Conservation (phyloP, 73 alveolate genomes). For the Effrenium voratum region DNA sequence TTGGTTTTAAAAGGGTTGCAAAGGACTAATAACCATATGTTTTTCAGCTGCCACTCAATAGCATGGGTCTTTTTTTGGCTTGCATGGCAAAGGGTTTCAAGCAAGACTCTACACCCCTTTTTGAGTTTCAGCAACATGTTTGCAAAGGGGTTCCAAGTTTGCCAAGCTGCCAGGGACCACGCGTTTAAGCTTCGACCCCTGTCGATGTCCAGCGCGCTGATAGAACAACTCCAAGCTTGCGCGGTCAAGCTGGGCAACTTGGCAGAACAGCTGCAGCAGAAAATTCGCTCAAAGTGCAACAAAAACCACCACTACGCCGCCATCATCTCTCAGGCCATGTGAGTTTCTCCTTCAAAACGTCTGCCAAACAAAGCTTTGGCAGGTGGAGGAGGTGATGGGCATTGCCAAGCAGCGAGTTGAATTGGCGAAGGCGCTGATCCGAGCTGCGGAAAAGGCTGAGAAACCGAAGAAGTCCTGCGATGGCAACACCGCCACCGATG, state of each 20-base stretch:
- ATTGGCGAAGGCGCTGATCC: not conserved
- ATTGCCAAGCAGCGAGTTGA: not conserved
- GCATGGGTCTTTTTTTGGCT: too few species aligned
- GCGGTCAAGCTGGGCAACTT: not conserved
- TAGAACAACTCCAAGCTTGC: not conserved
- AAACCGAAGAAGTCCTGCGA: too few species aligned
- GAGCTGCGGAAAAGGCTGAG: not conserved
- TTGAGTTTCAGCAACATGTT: too few species aligned
- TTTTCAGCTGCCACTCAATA: too few species aligned
- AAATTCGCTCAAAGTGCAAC: not conserved
- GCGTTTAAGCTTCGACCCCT: constrained; percentile 29
- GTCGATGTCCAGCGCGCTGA: not conserved
- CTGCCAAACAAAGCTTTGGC: too few species aligned
- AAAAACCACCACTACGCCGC: not conserved
- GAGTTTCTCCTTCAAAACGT: not conserved
- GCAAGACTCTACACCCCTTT: too few species aligned
- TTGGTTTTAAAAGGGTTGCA: too few species aligned
- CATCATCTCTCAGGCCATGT: not conserved
- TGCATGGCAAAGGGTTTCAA: too few species aligned
- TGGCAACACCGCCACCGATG: too few species aligned
- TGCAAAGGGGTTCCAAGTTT: too few species aligned
- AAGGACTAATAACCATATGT: too few species aligned
- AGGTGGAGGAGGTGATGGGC: too few species aligned
- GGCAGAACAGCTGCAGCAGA: not conserved
- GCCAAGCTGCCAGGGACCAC: constrained; percentile 55